Conservation (phyloP, 306 rosid species). For the Vigna angularis region DNA sequence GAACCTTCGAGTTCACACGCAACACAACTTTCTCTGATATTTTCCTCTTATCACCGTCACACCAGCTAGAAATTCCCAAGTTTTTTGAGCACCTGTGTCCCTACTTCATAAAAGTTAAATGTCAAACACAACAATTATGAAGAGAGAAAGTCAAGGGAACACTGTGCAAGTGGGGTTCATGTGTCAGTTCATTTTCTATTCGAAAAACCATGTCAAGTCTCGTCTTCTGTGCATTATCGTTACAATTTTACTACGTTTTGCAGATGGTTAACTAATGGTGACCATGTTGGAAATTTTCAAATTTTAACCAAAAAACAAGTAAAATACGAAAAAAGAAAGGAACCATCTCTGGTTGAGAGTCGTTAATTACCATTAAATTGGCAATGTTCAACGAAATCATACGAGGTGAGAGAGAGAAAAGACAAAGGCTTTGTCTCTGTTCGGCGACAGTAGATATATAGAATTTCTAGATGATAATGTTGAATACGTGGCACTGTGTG, state of each 20-base stretch:
- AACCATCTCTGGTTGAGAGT: not conserved
- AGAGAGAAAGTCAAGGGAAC: slow-evolving; percentile 26
- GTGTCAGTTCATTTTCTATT: not conserved
- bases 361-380: slow-evolving; percentile 2
- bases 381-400: slow-evolving; percentile 1
- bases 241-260: not conserved
- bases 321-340: not conserved
- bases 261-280: not conserved
- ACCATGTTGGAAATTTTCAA: not conserved
- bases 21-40: slow-evolving; percentile 12
- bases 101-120: not conserved
- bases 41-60: slow-evolving; percentile 5
- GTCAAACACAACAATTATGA: not conserved
- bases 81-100: slow-evolving; percentile 7
- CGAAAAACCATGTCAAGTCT: not conserved
- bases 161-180: slow-evolving; percentile 4
- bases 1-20: not conserved
- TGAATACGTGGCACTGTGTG: not conserved
- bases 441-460: not conserved
- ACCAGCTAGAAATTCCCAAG: not conserved
- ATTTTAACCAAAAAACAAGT: not conserved
- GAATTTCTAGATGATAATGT: not conserved
- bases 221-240: not conserved
- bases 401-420: not conserved
- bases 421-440: not conserved